Evolutionary conservation across 495 filamentous ascomycete species (phyloP).

Genomic region (Chaetomium cochliodes): DNA sequence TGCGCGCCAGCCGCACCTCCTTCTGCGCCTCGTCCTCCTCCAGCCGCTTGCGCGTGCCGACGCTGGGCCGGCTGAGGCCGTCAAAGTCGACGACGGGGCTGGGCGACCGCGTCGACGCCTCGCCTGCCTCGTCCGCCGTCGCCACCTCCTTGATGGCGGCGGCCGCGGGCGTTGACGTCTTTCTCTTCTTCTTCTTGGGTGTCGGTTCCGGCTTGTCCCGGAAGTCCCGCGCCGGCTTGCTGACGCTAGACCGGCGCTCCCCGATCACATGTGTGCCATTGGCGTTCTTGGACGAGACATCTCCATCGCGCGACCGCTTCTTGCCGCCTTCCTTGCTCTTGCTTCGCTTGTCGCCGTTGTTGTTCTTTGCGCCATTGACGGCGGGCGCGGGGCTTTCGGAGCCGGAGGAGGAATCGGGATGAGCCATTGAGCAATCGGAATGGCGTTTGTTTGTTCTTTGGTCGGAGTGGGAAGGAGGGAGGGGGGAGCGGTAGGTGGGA

Average conservation of each 20-base stretch:
- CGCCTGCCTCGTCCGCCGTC: conserved; percentile 20
- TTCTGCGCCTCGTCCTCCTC: conserved; percentile 77
- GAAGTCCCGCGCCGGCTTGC: conserved; percentile 70
- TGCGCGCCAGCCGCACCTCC: conserved; percentile 66
- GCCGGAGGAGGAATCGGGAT: conserved; percentile 21
- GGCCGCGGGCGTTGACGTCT: conserved; percentile 21
- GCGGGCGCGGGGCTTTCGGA: conserved; percentile 30
- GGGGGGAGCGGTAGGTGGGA: background rate
- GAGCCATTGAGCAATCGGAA: conserved; percentile 22
- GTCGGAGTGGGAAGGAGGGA: background rate
- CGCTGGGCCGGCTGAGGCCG: conserved; percentile 68
- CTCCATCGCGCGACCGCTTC: conserved; percentile 21
- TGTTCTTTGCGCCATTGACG: conserved; percentile 22
- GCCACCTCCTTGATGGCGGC: conserved; percentile 15
- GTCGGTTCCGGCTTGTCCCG: conserved; percentile 61
- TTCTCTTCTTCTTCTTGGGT: conserved; percentile 43
- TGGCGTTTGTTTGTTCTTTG: background rate
- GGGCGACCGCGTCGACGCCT: conserved; percentile 44
- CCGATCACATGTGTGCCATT: conserved; percentile 27
- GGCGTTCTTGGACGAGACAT: conserved; percentile 9
- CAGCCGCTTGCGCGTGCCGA: conserved; percentile 74
- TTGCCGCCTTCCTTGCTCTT: conserved; percentile 24
- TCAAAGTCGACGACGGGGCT: conserved; percentile 73
- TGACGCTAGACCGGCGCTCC: conserved; percentile 53
- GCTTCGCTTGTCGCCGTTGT: conserved; percentile 15